Evolutionary conservation across 2,329 filamentous ascomycete genomes (phyloP), one percentile per base, ranked within the genome.

Genomic region (Penicillium psychrosexuale): DNA sequence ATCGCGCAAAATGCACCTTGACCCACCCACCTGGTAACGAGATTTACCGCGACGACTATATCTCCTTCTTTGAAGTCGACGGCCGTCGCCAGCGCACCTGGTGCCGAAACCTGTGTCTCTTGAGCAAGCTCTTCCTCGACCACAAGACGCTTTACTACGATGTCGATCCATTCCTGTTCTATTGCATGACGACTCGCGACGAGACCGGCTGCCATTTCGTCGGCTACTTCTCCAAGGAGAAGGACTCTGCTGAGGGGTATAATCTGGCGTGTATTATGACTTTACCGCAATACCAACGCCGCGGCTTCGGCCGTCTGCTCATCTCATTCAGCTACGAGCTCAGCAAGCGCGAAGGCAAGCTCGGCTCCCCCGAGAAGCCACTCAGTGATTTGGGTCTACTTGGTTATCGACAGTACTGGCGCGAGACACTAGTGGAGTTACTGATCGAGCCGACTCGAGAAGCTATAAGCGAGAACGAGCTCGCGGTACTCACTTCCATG

Each of bases 161-260:
- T 67, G 93, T 97, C 2, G 93, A 97, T 63, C 94, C 93, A 0
- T 97, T 97, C 71, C 75, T 97, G 7, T 97, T 97, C 77, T 97
- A 97, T 71, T 92, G 97, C 65, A 90, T 97, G 77, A 96, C 91
- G 61, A 94, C 96, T 66, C 93, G 92, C 64, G 90, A 97, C 67
- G 88, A 94, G 53, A 84, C 88, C 17, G 93, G 93, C 17, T 97
- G 94, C 69, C 94, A 97, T 70, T 94, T 99, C 63, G 93, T 97
- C 27, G 94, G 94, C n/a, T 99, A 99, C 70, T 99, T 99, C 67
- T 96, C 90, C 53, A 99, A 99, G 72, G 94, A 99, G 73, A 99
- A 99, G 65, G 94, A 99, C 74, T 93, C 89, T 37, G 91, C 91
- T 0, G 95, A 99, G 66, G 91, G 90, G 30, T 99, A 97, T 82